Evolutionary conservation across 2,329 filamentous ascomycete genomes (phyloP).

Genomic region (Corniculantispora saksenae): DNA sequence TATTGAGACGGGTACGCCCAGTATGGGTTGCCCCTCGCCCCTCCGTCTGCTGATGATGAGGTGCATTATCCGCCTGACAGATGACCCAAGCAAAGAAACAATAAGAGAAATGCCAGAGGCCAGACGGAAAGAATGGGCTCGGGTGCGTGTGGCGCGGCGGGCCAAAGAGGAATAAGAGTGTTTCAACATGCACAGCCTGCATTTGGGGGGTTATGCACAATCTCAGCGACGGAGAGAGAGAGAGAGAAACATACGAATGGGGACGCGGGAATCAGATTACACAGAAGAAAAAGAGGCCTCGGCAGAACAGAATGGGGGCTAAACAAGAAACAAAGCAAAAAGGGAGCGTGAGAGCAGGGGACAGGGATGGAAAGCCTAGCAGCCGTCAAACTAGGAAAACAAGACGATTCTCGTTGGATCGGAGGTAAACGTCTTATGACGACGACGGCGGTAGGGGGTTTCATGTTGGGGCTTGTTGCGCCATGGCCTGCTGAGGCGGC

Average conservation of each 20-base stretch:
- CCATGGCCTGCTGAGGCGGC: not conserved
- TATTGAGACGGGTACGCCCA: not conserved
- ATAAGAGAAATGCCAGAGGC: no score
- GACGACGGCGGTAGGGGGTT: not conserved
- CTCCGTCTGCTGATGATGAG: not conserved
- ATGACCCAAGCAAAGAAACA: not conserved
- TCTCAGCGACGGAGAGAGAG: no score
- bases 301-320: not conserved
- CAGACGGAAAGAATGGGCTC: no score
- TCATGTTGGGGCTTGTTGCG: not conserved
- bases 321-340: no score
- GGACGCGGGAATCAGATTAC: not conserved
- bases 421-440: not conserved
- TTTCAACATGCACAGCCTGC: constrained; percentile 15
- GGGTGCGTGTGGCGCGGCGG: not conserved
- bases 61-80: not conserved
- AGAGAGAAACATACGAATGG: no score
- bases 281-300: not conserved
- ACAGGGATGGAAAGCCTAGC: not conserved
- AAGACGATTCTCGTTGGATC: not conserved
- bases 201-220: not conserved
- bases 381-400: not conserved
- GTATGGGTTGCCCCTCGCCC: no score
- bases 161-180: not conserved
- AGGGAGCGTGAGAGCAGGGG: no score